Evolutionary conservation across 1,284 basidiomycete genomes (phyloP), one percentile per base, ranked within the genome.

Genomic region (Rhodotorula sp.): DNA sequence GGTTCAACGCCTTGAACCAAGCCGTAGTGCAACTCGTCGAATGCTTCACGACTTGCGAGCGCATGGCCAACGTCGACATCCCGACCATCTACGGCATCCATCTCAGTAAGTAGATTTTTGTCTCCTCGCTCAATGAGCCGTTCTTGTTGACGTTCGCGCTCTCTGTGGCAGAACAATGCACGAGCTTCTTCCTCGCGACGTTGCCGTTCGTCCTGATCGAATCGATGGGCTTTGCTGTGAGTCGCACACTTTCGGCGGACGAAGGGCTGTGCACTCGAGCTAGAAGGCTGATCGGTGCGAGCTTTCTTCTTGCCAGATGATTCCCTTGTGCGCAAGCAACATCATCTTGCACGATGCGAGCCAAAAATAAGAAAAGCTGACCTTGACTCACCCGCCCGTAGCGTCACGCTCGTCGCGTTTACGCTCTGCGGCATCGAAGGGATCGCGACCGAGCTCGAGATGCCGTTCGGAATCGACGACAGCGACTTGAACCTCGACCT

Each of bases 381-480:
- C 38, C 38, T 43, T 47, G 10, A 7, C 59, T 10, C 26, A 28
- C 19, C 16, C 28, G 28, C 28, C 0, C 45, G n/a, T 56, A 68
- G 70, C 62, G 74, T 78, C 10, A 74, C 76, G 1, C 60, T 78
- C 34, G 73, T 76, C n/a, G 74, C 76, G 0, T 78, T 77, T 69
- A 78, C 75, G 0, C 67, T 79, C 2, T 73, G 78, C 48, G 79
- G 79, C 34, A 76, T 78, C 56, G 78, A 78, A 45, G 73, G 64
- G 10, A 69, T 77, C 59, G 70, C 71, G 2, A 48, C 43, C 48
- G 76, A 74, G 54, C 71, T 77, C 54, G 77, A 78, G 68, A 60
- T 66, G 66, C 77, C 77, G 6, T 78, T 78, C 60, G 77, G 77
- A 16, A 47, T 68, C 43, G 79, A 79, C 68, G 64, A 70, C 21